A percentile compares a stretch with the other conserved stretches of the same genome.
These are phyloP conservation scores for Lolium rigidum DNA, from an alignment of 176 grass and related monocot species.

Conservation along the genomic window DNA sequence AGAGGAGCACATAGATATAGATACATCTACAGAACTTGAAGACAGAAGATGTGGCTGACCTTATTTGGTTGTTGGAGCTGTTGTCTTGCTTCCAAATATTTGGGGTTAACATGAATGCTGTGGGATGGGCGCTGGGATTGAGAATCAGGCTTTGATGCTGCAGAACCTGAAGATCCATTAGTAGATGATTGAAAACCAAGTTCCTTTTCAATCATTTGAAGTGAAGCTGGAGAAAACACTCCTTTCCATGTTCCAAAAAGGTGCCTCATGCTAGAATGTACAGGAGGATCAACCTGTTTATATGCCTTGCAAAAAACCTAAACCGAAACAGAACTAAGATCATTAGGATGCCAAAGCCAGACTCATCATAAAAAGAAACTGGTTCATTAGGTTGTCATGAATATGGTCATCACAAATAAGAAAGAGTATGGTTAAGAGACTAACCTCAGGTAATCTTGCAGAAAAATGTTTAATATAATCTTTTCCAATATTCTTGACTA, in stretches of 20 bases:
- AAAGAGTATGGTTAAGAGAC: conserved; percentile 14
- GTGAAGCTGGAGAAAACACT: conserved; percentile 73
- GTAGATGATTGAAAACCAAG: conserved; percentile 74
- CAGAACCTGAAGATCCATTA: conserved; percentile 65
- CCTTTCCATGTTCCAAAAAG: conserved; percentile 99
- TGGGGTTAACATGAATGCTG: conserved; percentile 98
- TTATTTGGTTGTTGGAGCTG: conserved; percentile 71
- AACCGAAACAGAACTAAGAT: conserved; percentile 29
- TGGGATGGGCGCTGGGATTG: conserved; percentile 69
- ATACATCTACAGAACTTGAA: conserved; percentile 2
- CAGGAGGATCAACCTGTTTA: conserved; percentile 80
- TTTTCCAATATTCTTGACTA: conserved; percentile 99
- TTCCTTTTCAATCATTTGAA: conserved; percentile 92
- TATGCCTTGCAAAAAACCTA: conserved; percentile 99
- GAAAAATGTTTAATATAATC: conserved; percentile 97
- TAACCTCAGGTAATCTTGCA: conserved; percentile 81
- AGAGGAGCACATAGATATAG: conserved; percentile 2
- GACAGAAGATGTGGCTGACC: conserved; percentile 44
- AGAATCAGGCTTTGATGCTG: conserved; percentile 62
- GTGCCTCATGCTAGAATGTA: conserved; percentile 97
- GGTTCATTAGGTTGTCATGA: conserved; percentile 1
- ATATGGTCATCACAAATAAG: conserved; percentile 6
- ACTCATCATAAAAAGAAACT: conserved; percentile 12
- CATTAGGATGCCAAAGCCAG: conserved; percentile 30
- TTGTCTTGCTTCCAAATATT: conserved; percentile 92